Evolutionary conservation across 1,284 basidiomycete species (phyloP).

Genomic region (Macrocystidia cucumis): DNA sequence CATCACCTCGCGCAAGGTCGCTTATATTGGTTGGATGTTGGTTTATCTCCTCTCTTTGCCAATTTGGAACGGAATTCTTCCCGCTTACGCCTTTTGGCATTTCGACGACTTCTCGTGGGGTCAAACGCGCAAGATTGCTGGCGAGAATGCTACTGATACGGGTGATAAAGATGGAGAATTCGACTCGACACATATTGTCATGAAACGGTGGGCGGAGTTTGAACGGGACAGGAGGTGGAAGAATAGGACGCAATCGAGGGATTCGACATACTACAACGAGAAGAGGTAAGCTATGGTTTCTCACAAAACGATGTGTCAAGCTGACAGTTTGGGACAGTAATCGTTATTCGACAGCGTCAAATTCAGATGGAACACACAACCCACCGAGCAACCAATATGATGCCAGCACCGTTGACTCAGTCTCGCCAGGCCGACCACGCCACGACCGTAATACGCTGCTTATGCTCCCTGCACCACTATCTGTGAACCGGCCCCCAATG

Average conservation of each 20-base stretch:
- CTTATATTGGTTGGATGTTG: constrained; percentile 96
- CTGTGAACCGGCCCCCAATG: constrained; percentile 40
- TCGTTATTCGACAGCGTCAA: constrained; percentile 73
- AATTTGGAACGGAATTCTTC: constrained; percentile 94
- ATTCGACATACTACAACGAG: constrained; percentile 70
- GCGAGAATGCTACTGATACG: constrained; percentile 65
- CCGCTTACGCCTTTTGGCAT: constrained; percentile 96
- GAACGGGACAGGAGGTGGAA: constrained; percentile 95
- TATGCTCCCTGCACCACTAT: constrained; percentile 63
- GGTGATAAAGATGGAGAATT: constrained; percentile 94
- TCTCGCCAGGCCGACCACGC: constrained; percentile 39
- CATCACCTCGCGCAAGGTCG: constrained; percentile 88
- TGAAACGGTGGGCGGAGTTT: constrained; percentile 99
- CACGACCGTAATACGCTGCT: constrained; percentile 63
- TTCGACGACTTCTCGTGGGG: constrained; percentile 99
- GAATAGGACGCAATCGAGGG: constrained; percentile 76
- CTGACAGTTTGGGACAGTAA: constrained; percentile 33
- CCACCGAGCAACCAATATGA: constrained; percentile 44
- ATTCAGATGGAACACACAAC: constrained; percentile 56
- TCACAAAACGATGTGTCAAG: too few relatives aligned
- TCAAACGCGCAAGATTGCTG: constrained; percentile 84
- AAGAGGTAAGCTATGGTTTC: constrained; percentile 45
- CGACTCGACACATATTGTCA: constrained; percentile 92
- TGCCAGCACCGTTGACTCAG: constrained; percentile 57
- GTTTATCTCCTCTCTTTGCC: constrained; percentile 91